Evolutionary conservation across 805 yeast species (phyloP).

Genomic region (Wickerhamomyces sydowiorum): DNA sequence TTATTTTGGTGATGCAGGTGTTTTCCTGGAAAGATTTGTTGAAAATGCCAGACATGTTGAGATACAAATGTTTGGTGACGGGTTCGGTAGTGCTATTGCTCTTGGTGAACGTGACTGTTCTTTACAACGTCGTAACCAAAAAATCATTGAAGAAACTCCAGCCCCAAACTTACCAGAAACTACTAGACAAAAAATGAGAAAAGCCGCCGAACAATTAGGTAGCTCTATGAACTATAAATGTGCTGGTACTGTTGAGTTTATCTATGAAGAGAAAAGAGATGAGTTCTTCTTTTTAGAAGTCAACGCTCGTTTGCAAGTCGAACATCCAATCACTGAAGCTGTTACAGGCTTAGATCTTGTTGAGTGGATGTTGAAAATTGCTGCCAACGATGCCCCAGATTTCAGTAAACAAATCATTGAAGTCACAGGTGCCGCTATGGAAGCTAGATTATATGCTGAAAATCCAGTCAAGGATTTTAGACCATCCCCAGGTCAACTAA

Average conservation of each 20-base stretch:
- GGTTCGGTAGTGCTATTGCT: slow-evolving; percentile 87
- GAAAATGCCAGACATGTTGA: slow-evolving; percentile 96
- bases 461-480: slow-evolving; percentile 92
- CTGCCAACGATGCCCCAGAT: slow-evolving; percentile 85
- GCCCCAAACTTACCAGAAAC: slow-evolving; percentile 87
- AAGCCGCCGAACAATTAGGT: slow-evolving; percentile 81
- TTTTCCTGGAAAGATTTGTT: slow-evolving; percentile 89
- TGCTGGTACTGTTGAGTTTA: slow-evolving; percentile 97
- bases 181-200: slow-evolving; percentile 69
- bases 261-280: slow-evolving; percentile 80
- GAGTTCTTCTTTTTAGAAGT: slow-evolving; percentile 94
- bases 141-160: slow-evolving; percentile 95
- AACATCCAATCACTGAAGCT: slow-evolving; percentile 94
- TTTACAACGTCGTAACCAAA: slow-evolving; percentile 94
- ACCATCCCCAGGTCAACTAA: slow-evolving; percentile 94
- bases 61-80: slow-evolving; percentile 95
- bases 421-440: slow-evolving; percentile 88
- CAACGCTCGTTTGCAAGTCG: slow-evolving; percentile 94
- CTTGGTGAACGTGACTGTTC: slow-evolving; percentile 98
- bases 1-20: slow-evolving; percentile 94
- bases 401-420: slow-evolving; percentile 48
- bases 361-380: slow-evolving; percentile 94
- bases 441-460: slow-evolving; percentile 94
- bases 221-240: slow-evolving; percentile 83
- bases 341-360: slow-evolving; percentile 93